Conservation (phyloP, 306 rosid genomes). For the Biancaea sappan region DNA sequence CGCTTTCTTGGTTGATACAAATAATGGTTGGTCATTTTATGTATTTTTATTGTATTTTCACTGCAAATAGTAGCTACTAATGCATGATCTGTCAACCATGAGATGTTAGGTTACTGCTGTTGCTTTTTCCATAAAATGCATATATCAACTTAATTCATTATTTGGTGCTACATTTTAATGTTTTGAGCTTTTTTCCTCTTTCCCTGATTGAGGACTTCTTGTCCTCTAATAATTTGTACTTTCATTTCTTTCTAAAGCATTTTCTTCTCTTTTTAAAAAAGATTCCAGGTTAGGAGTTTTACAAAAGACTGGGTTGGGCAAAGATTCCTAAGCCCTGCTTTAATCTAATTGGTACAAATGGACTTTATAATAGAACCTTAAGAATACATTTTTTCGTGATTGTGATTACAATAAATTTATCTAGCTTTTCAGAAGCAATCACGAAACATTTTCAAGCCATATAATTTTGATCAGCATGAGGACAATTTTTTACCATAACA, state of each 20-base stretch:
- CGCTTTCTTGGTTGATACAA: slow-evolving; percentile 2
- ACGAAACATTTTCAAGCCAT: neutral
- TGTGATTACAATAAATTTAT: neutral
- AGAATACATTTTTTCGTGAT: neutral
- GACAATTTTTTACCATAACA: neutral
- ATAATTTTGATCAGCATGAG: neutral
- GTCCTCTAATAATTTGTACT: no score
- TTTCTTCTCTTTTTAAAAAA: neutral
- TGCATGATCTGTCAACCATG: slow-evolving; percentile 26
- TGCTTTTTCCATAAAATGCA: neutral
- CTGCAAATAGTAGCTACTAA: neutral
- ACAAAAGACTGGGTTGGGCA: neutral
- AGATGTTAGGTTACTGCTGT: neutral
- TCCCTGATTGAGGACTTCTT: no score
- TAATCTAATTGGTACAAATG: neutral
- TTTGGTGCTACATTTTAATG: no score
- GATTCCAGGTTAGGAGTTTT: neutral
- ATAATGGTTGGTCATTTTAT: neutral
- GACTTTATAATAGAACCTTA: neutral
- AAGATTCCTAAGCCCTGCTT: neutral
- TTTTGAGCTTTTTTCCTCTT: no score
- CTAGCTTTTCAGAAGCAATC: neutral
- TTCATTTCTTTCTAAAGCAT: no score
- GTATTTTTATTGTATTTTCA: neutral
- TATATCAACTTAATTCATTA: neutral